Conservation (phyloP, 306 rosid genomes). For the Begonia loranthoides region DNA sequence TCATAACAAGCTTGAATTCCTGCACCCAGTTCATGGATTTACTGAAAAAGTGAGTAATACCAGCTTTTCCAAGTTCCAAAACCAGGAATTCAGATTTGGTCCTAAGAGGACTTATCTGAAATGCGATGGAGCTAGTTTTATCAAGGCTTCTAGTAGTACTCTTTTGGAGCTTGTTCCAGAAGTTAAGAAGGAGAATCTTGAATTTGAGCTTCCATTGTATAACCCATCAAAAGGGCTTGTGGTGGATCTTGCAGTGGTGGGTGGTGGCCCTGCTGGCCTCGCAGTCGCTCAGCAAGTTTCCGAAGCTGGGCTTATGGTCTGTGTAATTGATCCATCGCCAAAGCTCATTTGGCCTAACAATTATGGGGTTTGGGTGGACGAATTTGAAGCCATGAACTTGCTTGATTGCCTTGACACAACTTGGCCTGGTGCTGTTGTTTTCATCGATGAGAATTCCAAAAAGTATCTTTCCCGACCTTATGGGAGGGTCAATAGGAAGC, state of each 20-base stretch:
- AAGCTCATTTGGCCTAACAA: constrained; percentile 93
- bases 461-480: constrained; percentile 78
- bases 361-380: constrained; percentile 99
- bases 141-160: constrained; percentile 46
- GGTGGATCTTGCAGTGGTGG: constrained; percentile 90
- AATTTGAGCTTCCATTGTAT: constrained; percentile 79
- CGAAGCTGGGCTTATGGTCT: constrained; percentile 85
- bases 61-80: constrained; percentile 31
- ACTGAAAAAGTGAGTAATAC: constrained; percentile 45
- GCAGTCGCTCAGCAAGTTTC: constrained; percentile 98
- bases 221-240: constrained; percentile 65
- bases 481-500: constrained; percentile 93
- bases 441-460: constrained; percentile 36
- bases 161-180: constrained; percentile 95
- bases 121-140: constrained; percentile 28
- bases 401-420: constrained; percentile 95
- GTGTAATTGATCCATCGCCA: constrained; percentile 81
- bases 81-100: constrained; percentile 51
- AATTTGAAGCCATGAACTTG: constrained; percentile 89
- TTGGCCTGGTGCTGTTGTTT: constrained; percentile 94
- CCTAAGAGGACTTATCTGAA: constrained; percentile 29
- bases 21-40: constrained; percentile 70
- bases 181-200: constrained; percentile 73
- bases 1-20: constrained; percentile 63
- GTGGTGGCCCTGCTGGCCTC: constrained; percentile 97